Base-by-base conservation (phyloP, 495 filamentous ascomycete species). In the Bacidia rubella region DNA sequence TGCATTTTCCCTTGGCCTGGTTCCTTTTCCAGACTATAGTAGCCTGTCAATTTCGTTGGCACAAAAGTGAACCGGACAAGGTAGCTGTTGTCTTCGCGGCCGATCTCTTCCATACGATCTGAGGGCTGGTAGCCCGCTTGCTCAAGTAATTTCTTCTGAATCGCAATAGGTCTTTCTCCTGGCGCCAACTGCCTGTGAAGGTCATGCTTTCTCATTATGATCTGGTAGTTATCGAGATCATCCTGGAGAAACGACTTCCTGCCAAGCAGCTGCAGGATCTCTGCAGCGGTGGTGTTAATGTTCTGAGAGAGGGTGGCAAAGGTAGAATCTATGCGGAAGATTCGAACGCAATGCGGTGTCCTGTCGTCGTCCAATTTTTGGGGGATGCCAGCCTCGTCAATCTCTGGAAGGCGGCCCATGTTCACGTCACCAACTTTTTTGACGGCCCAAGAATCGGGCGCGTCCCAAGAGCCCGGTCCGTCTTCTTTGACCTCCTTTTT, bases 41-140 rank as follows among this genome's bases (percentile, higher is more conserved):
- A 89, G n/a, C 86, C 86, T 64, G 80, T 87, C 60, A 94, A 80
- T 54, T 87, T 84, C 11, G 83, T 84, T 10, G 90, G 87, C 47
- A 95, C 71, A 64, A 97, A 99, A 22, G 88, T 85, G 68, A 97
- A 97, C 7, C 92, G 87, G 60, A 90, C 90, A 5, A 99, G 74
- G 58, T 97, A 97, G 60, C 89, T 90, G 65, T 96, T 93, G 66
- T 99, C 92, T 64, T 99, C 92, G 42, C 92, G 80, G n/a, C 92
- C 92, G 49, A 99, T 81, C 53, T 96, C 92, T 61, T 96, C 90
- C 40, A 97, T 79, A 38, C 78, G 78, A 62, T 99, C 93, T 21
- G 78, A 80, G 25, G 83, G 76, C n/a, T 82, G 83, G 62, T 95
- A 98, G 11, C 92, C 92, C 26, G 88, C 84, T 66, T 96, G 87